phyloP scores from a whole-genome alignment of 495 filamentous ascomycete species.

The Penicillium antarcticum region DNA sequence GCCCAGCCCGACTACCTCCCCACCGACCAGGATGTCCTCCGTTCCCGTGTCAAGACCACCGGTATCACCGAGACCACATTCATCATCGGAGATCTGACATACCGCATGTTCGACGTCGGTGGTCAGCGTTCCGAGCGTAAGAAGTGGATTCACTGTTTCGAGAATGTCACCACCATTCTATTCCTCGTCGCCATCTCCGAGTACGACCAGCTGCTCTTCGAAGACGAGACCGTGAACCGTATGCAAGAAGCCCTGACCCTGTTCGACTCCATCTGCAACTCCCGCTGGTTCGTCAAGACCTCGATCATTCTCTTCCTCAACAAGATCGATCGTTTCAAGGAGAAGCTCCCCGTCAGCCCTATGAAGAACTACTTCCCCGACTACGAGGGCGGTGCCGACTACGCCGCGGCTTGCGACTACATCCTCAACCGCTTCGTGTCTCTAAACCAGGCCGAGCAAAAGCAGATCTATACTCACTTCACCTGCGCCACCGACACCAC shows the following conservation, averaged over 20 bases:
- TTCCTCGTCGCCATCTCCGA: constrained; percentile 99
- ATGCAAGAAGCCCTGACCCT: constrained; percentile 99
- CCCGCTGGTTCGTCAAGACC: constrained; percentile 98
- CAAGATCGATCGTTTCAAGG: constrained; percentile 99
- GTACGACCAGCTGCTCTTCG: constrained; percentile 97
- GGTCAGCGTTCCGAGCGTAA: constrained; percentile 98
- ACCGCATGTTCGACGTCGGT: constrained; percentile 99
- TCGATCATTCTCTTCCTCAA: constrained; percentile 99
- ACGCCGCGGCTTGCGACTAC: constrained; percentile 90
- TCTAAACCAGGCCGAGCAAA: constrained; percentile 96
- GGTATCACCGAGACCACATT: constrained; percentile 99
- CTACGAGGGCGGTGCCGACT: constrained; percentile 92
- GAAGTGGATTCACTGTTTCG: constrained; percentile 99
- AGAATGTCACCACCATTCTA: constrained; percentile 97
- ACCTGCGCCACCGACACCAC: constrained; percentile 97
- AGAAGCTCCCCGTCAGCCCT: constrained; percentile 97
- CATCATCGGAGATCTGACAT: constrained; percentile 95
- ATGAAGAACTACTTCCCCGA: constrained; percentile 99
- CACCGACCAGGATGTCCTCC: constrained; percentile 95
- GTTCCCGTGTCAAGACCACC: constrained; percentile 97
- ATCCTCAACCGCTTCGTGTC: constrained; percentile 96
- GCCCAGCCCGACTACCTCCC: constrained; percentile 91
- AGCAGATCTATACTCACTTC: constrained; percentile 99
- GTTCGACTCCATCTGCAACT: constrained; percentile 99
- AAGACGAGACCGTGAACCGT: constrained; percentile 85